Evolutionary conservation across 495 filamentous ascomycete genomes (phyloP).

Genomic region (Penicillium alfredii): DNA sequence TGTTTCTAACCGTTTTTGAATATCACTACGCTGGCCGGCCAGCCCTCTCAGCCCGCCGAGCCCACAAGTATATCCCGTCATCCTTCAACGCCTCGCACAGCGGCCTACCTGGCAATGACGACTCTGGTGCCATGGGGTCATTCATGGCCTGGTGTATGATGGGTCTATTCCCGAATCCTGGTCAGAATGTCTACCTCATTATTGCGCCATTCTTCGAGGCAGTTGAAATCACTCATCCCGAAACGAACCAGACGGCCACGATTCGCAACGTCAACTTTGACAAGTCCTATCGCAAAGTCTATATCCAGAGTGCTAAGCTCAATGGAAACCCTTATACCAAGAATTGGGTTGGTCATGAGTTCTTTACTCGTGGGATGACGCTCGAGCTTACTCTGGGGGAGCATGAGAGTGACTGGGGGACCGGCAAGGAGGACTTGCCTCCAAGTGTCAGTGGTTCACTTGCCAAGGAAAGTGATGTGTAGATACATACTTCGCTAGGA

Average conservation of each 20-base stretch:
- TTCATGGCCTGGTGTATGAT: constrained; percentile 61
- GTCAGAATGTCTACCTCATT: constrained; percentile 70
- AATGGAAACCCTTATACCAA: constrained; percentile 57
- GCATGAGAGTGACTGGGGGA: constrained; percentile 66
- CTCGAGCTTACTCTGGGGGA: constrained; percentile 60
- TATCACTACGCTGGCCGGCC: constrained; percentile 70
- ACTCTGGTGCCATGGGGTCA: constrained; percentile 60
- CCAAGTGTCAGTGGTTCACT: constrained; percentile 34
- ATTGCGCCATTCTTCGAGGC: constrained; percentile 59
- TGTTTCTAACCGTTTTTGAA: constrained; percentile 65
- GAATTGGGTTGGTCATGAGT: constrained; percentile 70
- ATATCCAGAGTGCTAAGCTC: constrained; percentile 66
- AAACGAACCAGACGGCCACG: constrained; percentile 56
- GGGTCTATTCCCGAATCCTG: constrained; percentile 63
- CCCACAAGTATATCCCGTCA: constrained; percentile 59
- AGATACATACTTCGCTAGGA: not conserved
- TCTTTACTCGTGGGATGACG: constrained; percentile 65
- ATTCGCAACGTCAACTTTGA: constrained; percentile 59
- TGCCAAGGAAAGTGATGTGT: not conserved
- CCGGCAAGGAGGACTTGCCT: constrained; percentile 55
- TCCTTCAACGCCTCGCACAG: constrained; percentile 52
- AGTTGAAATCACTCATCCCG: constrained; percentile 53
- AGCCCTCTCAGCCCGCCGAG: constrained; percentile 52
- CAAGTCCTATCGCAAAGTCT: constrained; percentile 50
- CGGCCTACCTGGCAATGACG: constrained; percentile 68